phyloP scores from a whole-genome alignment of 2,329 filamentous ascomycete genomes.

The Pleomassaria siparia region DNA sequence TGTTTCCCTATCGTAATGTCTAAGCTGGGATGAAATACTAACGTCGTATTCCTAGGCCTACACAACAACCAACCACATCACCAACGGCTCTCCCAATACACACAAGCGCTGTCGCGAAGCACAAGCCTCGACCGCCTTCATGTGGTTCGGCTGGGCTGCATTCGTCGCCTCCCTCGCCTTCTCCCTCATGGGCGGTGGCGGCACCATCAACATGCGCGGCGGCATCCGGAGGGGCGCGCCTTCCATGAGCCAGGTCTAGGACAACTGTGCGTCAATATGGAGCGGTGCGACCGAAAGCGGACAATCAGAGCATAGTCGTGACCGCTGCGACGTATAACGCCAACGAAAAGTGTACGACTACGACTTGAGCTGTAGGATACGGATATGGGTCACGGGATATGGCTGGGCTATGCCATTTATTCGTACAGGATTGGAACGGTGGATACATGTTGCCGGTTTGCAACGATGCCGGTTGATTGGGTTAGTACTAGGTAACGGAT shows the following conservation, averaged over 20 bases:
- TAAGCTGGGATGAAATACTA: not conserved
- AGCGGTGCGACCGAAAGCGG: not conserved
- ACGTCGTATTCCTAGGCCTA: conserved; percentile 37
- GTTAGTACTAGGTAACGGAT: not conserved
- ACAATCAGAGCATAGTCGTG: too few relatives aligned
- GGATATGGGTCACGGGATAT: too few relatives aligned
- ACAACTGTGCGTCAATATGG: not conserved
- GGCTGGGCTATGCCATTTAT: not conserved
- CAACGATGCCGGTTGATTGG: conserved; percentile 2
- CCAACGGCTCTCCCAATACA: conserved; percentile 61
- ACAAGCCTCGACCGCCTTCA: conserved; percentile 72
- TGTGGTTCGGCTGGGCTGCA: conserved; percentile 74
- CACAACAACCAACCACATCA: conserved; percentile 58
- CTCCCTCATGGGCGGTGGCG: conserved; percentile 57
- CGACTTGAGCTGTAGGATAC: too few relatives aligned
- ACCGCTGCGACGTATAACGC: not conserved
- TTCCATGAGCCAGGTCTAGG: conserved; percentile 59
- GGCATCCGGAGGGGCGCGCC: conserved; percentile 51
- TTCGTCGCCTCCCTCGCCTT: conserved; percentile 59
- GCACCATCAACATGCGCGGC: conserved; percentile 49
- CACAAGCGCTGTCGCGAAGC: conserved; percentile 72
- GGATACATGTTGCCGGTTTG: conserved; percentile 4
- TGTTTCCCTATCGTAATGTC: not conserved
- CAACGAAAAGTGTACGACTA: too few relatives aligned
- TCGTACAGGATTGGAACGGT: not conserved